Evolutionary conservation across 139 green algal genomes (phyloP).

Genomic region (Picochlorum sp.): DNA sequence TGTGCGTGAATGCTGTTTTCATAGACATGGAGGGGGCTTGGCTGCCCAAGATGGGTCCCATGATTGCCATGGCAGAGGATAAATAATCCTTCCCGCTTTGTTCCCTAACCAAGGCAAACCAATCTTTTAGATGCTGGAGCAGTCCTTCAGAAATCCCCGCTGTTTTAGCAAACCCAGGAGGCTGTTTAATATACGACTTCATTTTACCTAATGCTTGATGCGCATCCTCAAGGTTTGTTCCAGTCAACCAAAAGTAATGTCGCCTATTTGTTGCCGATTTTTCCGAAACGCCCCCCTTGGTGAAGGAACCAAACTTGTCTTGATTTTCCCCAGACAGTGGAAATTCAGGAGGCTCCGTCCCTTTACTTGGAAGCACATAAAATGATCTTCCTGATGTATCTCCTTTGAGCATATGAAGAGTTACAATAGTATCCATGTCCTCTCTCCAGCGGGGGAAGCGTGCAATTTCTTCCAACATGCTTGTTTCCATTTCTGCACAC

Average conservation of each 20-base stretch:
- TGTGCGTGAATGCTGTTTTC: no score
- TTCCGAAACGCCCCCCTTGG: not conserved
- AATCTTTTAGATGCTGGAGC: conserved; percentile 18
- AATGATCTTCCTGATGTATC: conserved; percentile 22
- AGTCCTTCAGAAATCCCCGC: conserved; percentile 20
- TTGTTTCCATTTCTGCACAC: not conserved
- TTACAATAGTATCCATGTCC: conserved; percentile 18
- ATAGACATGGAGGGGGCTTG: no score
- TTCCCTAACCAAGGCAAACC: conserved; percentile 3
- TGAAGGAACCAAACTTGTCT: not conserved
- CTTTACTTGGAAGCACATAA: conserved; percentile 19
- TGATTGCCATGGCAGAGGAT: no score
- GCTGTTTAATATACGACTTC: conserved; percentile 24
- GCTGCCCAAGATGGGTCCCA: no score
- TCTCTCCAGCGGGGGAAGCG: conserved; percentile 16
- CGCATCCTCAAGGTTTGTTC: conserved; percentile 4
- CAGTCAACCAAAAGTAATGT: conserved; percentile 30
- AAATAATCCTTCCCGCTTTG: no score
- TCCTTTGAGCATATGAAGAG: conserved; percentile 32
- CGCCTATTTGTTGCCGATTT: not conserved
- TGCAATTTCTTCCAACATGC: conserved; percentile 29
- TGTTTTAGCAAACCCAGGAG: conserved; percentile 22
- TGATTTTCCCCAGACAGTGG: not conserved
- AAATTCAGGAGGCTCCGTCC: conserved; percentile 11
- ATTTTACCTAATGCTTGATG: conserved; percentile 19